These are phyloP conservation scores for Oryza australiensis DNA, from an alignment of 176 grass and related monocot genomes.

Conservation along the genomic window DNA sequence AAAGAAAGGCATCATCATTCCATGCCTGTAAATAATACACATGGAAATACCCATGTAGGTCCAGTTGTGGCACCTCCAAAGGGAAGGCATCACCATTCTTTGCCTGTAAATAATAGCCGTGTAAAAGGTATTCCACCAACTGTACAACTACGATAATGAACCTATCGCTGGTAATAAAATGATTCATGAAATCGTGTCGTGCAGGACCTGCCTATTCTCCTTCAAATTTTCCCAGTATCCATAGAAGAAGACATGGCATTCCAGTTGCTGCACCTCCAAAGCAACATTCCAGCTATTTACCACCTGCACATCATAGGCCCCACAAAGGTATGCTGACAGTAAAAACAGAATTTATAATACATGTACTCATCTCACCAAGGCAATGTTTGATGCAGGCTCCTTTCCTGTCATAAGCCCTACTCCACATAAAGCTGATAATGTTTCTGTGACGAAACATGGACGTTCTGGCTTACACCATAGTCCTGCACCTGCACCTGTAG, in stretches of 20 bases:
- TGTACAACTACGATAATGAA: conserved; percentile 18
- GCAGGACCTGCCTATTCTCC: conserved; percentile 55
- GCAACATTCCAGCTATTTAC: conserved; percentile 41
- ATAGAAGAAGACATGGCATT: conserved; percentile 44
- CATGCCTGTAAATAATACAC: conserved; percentile 43
- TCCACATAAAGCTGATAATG: conserved; percentile 47
- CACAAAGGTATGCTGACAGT: conserved; percentile 39
- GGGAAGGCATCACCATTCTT: conserved; percentile 35
- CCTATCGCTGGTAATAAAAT: conserved; percentile 34
- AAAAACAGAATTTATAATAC: conserved; percentile 17
- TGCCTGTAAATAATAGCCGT: conserved; percentile 49
- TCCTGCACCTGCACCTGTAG: conserved; percentile 57
- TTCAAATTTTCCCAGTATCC: conserved; percentile 32
- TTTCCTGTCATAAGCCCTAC: conserved; percentile 66
- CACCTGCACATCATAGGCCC: conserved; percentile 41
- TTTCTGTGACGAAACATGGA: conserved; percentile 40
- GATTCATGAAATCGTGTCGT: conserved; percentile 32
- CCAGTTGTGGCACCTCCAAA: conserved; percentile 51
- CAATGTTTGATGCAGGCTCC: conserved; percentile 50
- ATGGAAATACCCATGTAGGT: conserved; percentile 41
- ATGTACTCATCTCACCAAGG: conserved; percentile 12
- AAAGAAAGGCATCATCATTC: conserved; percentile 43
- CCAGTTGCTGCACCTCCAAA: conserved; percentile 56
- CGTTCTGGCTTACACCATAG: conserved; percentile 49
- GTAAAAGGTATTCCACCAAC: conserved; percentile 42